Conservation (phyloP, 2,329 filamentous ascomycete genomes). For the Lachnellula occidentalis region DNA sequence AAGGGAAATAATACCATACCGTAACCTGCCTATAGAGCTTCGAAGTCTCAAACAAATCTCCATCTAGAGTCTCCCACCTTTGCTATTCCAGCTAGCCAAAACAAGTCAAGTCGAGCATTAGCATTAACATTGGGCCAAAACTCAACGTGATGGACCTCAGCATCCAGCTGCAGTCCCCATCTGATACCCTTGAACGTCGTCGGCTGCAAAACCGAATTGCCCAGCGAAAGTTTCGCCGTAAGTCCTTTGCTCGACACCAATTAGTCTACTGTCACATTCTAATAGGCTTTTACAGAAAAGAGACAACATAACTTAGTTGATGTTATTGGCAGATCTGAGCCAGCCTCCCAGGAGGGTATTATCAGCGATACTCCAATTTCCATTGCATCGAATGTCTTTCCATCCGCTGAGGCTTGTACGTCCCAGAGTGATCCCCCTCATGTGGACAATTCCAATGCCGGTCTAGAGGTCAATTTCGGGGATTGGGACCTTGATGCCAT, state of each 20-base stretch:
- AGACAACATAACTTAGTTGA: background rate
- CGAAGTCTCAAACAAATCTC: background rate
- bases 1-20: no score
- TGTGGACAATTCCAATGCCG: background rate
- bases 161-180: background rate
- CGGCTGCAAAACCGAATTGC: slow-evolving; percentile 1
- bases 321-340: background rate
- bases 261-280: background rate
- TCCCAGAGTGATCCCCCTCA: background rate
- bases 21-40: no score
- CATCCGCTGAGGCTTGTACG: background rate
- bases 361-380: background rate
- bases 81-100: background rate
- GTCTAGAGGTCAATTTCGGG: background rate
- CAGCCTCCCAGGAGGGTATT: background rate
- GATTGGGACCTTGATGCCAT: background rate
- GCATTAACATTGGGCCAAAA: background rate
- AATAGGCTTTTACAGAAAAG: background rate
- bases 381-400: background rate
- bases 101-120: background rate
- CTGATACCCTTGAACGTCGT: background rate
- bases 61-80: background rate
- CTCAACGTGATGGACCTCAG: background rate
- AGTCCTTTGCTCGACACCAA: background rate
- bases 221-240: background rate